Evolutionary conservation across 345 rosid species (phyloP).

Genomic region (Populus pruinosa): DNA sequence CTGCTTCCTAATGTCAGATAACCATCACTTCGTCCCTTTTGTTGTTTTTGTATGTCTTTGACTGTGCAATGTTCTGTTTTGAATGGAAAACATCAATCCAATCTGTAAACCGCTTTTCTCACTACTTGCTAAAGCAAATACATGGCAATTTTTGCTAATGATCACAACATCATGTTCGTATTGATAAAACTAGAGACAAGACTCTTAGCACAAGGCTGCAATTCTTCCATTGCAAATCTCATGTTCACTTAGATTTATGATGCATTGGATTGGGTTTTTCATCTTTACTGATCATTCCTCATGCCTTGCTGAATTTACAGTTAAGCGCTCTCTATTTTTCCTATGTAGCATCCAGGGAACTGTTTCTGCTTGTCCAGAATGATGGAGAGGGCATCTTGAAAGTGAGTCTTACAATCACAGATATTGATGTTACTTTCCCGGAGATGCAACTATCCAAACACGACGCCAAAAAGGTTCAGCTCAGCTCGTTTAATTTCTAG

Average conservation of each 20-base stretch:
- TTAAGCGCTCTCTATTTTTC: neutral
- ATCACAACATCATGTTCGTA: no score
- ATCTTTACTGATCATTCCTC: neutral
- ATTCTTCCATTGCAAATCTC: no score
- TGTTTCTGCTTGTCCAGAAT: conserved; percentile 34
- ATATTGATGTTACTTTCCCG: neutral
- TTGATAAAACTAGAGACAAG: no score
- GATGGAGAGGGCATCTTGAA: conserved; percentile 25
- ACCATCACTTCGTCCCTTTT: no score
- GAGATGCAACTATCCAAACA: conserved; percentile 14
- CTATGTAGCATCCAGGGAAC: conserved; percentile 27
- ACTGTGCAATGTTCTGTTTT: no score
- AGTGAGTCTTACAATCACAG: conserved; percentile 18
- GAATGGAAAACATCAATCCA: no score
- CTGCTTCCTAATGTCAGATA: no score
- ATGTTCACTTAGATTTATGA: neutral
- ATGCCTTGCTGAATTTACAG: neutral
- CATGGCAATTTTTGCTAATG: no score
- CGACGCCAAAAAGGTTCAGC: conserved; percentile 26
- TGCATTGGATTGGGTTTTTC: neutral
- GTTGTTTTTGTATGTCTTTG: no score
- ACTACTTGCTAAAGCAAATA: no score
- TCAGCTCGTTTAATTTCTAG: neutral
- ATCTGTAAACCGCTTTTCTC: no score
- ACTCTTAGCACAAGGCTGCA: no score